Percentiles rank a stretch among this genome's conserved stretches.
Evolutionary conservation across 768 basidiomycete genomes (phyloP).

Genomic region (Chalciporus pseudorubinellus): DNA sequence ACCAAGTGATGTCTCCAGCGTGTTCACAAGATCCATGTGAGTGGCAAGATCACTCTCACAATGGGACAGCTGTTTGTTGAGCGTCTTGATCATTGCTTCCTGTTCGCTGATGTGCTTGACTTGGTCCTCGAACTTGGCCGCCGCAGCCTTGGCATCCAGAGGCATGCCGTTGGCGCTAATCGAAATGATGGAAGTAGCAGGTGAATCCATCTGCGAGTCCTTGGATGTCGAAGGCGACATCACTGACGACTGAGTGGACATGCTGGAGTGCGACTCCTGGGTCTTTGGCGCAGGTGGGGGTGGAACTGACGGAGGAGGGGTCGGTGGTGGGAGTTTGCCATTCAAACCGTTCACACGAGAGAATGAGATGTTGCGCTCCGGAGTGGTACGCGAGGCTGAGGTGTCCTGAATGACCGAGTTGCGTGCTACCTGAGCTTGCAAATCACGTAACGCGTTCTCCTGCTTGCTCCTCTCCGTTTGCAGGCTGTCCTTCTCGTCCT

Average conservation of each 20-base stretch:
- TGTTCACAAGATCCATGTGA: slow-evolving; percentile 86
- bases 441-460: slow-evolving; percentile 68
- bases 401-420: slow-evolving; percentile 39
- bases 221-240: slow-evolving; percentile 58
- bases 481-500: slow-evolving; percentile 78
- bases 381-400: slow-evolving; percentile 51
- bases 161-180: slow-evolving; percentile 35
- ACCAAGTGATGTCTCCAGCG: slow-evolving; percentile 80
- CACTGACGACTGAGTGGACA: slow-evolving; percentile 60
- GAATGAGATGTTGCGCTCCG: slow-evolving; percentile 54
- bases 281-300: slow-evolving; percentile 75
- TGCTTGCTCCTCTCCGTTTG: slow-evolving; percentile 70
- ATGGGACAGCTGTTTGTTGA: slow-evolving; percentile 92
- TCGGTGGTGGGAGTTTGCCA: slow-evolving; percentile 80
- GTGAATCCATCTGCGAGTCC: slow-evolving; percentile 70
- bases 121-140: slow-evolving; percentile 66
- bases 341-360: slow-evolving; percentile 60
- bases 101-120: slow-evolving; percentile 77
- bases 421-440: slow-evolving; percentile 70
- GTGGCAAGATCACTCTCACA: slow-evolving; percentile 89
- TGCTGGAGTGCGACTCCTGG: slow-evolving; percentile 52
- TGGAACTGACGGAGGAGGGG: slow-evolving; percentile 76
- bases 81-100: slow-evolving; percentile 87
- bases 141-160: slow-evolving; percentile 52
- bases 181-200: slow-evolving; percentile 57